Evolutionary conservation across 2,329 filamentous ascomycete species (phyloP).

Genomic region (Ophiosphaerella narmari): DNA sequence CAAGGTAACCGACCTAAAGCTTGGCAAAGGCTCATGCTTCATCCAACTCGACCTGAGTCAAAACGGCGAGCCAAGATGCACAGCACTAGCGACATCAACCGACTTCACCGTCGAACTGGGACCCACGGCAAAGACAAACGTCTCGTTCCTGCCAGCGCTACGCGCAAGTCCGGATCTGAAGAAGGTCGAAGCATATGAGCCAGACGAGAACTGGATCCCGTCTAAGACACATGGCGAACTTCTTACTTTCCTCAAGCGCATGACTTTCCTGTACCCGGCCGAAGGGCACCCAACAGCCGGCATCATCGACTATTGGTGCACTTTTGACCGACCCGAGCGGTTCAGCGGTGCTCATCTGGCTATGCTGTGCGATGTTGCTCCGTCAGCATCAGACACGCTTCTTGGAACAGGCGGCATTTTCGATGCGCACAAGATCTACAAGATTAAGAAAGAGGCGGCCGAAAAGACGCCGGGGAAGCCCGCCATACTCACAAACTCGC

Average conservation of each 20-base stretch:
- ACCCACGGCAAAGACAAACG: neutral
- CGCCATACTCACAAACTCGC: neutral
- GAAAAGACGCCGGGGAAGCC: conserved; percentile 2
- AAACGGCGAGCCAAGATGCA: neutral
- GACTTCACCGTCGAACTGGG: conserved; percentile 1
- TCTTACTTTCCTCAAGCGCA: conserved; percentile 3
- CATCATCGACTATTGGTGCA: conserved; percentile 3
- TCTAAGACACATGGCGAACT: neutral
- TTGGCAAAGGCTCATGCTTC: conserved; percentile 2
- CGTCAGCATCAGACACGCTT: conserved; percentile 4
- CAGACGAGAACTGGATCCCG: conserved; percentile 6
- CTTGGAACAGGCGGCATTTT: conserved; percentile 3
- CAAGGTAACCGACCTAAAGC: conserved; percentile 4
- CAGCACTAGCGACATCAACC: conserved; percentile 4
- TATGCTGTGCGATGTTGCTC: conserved; percentile 1
- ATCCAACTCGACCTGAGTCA: conserved; percentile 5
- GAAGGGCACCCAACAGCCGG: neutral
- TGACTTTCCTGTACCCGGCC: conserved; percentile 3
- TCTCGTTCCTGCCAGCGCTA: neutral
- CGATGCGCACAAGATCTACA: conserved; percentile 5
- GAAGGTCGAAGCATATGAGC: conserved; percentile 1
- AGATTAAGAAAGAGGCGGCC: neutral
- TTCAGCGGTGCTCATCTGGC: conserved; percentile 1
- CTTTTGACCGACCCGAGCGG: conserved; percentile 1
- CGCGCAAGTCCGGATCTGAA: conserved; percentile 2